phyloP scores from a whole-genome alignment of 768 basidiomycete species.

The Suillus subaureus region DNA sequence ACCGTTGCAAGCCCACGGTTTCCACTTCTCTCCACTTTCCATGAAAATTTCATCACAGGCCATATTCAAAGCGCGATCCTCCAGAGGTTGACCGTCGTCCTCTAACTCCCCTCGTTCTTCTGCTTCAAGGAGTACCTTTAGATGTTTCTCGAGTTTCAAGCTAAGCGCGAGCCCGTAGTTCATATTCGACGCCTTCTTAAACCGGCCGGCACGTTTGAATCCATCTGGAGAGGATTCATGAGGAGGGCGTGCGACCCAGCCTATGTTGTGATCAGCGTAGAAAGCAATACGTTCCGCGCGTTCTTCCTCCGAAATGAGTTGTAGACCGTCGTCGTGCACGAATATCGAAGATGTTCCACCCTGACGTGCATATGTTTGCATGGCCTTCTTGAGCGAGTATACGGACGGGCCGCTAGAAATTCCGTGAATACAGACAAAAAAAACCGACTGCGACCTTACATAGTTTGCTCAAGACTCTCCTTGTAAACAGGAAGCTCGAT shows the following conservation, averaged over 20 bases:
- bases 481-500: conserved; percentile 90
- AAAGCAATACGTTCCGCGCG: conserved; percentile 65
- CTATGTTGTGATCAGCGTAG: conserved; percentile 73
- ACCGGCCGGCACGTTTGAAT: conserved; percentile 70
- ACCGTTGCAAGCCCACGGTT: conserved; percentile 78
- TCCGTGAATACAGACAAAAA: background rate
- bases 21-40: conserved; percentile 59
- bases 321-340: conserved; percentile 74
- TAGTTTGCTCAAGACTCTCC: conserved; percentile 78
- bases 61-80: conserved; percentile 71
- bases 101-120: conserved; percentile 42
- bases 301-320: conserved; percentile 59
- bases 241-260: conserved; percentile 77
- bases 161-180: conserved; percentile 66
- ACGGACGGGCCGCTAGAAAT: conserved; percentile 63
- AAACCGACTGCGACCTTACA: conserved; percentile 50
- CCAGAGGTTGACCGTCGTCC: conserved; percentile 48
- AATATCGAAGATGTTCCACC: conserved; percentile 79
- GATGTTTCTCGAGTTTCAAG: conserved; percentile 51
- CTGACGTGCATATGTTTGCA: conserved; percentile 86
- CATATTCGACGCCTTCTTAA: conserved; percentile 91
- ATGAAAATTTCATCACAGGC: conserved; percentile 75
- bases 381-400: conserved; percentile 74
- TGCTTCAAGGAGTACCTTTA: conserved; percentile 43
- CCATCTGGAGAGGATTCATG: conserved; percentile 53